A percentile compares a stretch with the other conserved stretches of the same genome.
Conservation (phyloP, 2,329 filamentous ascomycete species). For the Colletotrichum sp. region DNA sequence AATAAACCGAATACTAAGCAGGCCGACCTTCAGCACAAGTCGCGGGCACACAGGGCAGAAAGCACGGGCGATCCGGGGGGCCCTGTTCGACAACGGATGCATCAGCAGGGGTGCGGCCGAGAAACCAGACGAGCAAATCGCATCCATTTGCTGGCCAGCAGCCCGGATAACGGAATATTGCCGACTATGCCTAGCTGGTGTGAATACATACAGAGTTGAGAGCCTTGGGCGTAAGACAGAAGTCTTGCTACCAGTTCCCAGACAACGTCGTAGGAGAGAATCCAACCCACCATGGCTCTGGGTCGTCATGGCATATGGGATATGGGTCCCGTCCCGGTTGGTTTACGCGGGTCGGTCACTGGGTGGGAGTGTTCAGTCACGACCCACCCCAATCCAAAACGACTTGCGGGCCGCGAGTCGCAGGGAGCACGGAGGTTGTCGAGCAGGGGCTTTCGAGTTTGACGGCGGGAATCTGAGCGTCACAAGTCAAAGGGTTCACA, state of each 20-base stretch:
- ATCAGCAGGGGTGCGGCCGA: not conserved
- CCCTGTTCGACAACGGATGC: not conserved
- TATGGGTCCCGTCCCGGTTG: conserved; percentile 11
- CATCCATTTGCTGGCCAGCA: conserved; percentile 4
- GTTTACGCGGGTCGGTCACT: not conserved
- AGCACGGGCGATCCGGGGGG: not conserved
- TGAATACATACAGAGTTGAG: not conserved
- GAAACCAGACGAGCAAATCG: conserved; percentile 18
- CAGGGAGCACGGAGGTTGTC: conserved; percentile 2
- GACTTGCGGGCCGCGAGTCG: not conserved
- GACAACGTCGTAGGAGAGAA: not conserved
- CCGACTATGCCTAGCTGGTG: not conserved
- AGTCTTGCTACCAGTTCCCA: not conserved
- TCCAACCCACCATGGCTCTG: not conserved
- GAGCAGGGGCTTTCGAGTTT: conserved; percentile 1
- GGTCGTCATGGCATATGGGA: not conserved
- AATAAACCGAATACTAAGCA: not conserved
- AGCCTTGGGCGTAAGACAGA: not conserved
- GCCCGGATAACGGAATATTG: conserved; percentile 15
- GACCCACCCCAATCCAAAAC: not conserved
- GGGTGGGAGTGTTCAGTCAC: not conserved
- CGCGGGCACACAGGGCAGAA: not conserved
- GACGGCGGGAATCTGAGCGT: conserved; percentile 1
- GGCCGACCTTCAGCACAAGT: not conserved
- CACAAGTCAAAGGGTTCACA: not conserved